Evolutionary conservation across 148 eudicot genomes (phyloP), one percentile per base, ranked within the genome.

Genomic region (Silene latifolia): DNA sequence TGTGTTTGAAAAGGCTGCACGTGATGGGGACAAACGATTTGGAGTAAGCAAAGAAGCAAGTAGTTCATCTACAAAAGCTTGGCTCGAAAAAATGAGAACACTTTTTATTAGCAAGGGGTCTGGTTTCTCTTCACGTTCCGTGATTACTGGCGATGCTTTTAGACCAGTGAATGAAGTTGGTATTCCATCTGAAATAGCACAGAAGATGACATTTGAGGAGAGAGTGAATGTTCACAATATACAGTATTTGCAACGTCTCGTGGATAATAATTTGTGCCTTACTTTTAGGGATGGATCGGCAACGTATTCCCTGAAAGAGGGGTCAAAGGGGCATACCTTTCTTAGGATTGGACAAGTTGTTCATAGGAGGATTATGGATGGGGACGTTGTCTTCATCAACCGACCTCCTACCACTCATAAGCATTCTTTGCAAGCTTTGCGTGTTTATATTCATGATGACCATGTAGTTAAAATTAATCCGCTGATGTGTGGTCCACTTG

Each of bases 331-430:
- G 56, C 99, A 92, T 67, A 95, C 99, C 0, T 92, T 88, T 77
- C 83, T 95, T 48, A 88, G 79, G 77, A 85, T 88, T 3, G 99
- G 99, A 3, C 99, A 95, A 71, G 84, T 92, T 23, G 96, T 95
- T 1, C 92, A 89, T 70, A 69, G 99, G 47, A 90, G 96, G 23
- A 86, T 95, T 17, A 89, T 92, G 96, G 94, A 95, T 74, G 99
- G 99, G 20, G 99, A 95, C 80, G 87, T 86, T 7, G 96, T 95
- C 19, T 95, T 92, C 72, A 88, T 95, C 39, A 95, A 95, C 75
- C 86, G 98, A 67, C 98, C 98, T 24, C 98, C 98, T 19, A 95
- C 98, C 8, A 95, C 97, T 13, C 98, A 95, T 77, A 95, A 92
- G 70, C 98, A 95, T 75, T 90, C 99, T 9, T 24, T 65, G 10